phyloP scores from a whole-genome alignment of 2,329 filamentous ascomycete genomes.

The Tolypocladium nubicola region DNA sequence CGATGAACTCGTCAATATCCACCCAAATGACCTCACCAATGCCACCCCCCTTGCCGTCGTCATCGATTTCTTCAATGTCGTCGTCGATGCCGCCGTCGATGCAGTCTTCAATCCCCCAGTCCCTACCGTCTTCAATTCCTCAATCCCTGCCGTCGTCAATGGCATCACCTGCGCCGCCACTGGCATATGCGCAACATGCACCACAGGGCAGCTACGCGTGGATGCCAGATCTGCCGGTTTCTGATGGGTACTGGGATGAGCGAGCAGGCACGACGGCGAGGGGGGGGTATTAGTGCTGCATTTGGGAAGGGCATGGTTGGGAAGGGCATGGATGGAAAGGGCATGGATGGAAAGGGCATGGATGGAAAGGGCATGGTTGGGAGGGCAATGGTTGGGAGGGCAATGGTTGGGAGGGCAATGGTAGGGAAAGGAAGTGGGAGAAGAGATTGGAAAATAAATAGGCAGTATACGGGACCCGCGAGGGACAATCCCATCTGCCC shows the following conservation, averaged over 20 bases:
- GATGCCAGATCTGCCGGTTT: not conserved
- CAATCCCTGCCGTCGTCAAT: constrained; percentile 3
- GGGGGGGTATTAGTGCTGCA: not conserved
- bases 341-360: too few species aligned
- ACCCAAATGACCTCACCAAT: not conserved
- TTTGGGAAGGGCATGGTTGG: too few species aligned
- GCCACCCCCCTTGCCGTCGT: not conserved
- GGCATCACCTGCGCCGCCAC: constrained; percentile 4
- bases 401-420: not conserved
- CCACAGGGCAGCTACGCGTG: constrained; percentile 1
- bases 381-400: not conserved
- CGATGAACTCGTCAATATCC: constrained; percentile 3
- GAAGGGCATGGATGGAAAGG: too few species aligned
- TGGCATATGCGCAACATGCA: constrained; percentile 6
- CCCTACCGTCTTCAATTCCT: not conserved
- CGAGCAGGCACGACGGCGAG: not conserved
- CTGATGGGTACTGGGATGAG: not conserved
- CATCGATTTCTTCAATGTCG: not conserved
- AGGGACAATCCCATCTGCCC: not conserved
- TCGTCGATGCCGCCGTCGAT: constrained; percentile 3
- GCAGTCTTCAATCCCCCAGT: constrained; percentile 4
- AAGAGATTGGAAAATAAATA: not conserved
- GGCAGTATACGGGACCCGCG: not conserved
- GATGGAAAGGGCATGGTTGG: not conserved
- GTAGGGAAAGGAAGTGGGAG: not conserved